Evolutionary conservation across 441 rosid species (phyloP).

Genomic region (Euphorbia corollata): DNA sequence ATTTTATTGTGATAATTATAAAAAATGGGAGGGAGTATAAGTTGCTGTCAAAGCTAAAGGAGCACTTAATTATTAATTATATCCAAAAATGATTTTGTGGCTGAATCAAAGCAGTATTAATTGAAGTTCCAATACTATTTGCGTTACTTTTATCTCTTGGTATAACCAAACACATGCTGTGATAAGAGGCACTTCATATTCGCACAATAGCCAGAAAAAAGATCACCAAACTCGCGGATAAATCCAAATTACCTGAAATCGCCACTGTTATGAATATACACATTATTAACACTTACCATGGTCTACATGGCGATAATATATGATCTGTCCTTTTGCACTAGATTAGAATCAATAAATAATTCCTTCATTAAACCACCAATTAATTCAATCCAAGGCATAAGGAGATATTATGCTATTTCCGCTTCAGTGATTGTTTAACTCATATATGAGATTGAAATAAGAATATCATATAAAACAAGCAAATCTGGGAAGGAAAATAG

Average conservation of each 20-base stretch:
- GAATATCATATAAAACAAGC: no score
- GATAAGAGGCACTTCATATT: no score
- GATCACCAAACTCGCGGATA: not conserved
- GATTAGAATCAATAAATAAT: not conserved
- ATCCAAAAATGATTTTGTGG: not conserved
- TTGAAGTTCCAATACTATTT: not conserved
- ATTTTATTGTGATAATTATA: no score
- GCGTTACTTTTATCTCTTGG: not conserved
- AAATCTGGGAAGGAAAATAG: no score
- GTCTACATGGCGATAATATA: not conserved
- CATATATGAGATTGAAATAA: no score
- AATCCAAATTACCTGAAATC: not conserved
- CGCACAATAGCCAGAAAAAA: not conserved
- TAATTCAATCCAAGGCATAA: not conserved
- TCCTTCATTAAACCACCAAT: not conserved
- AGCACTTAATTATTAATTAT: not conserved
- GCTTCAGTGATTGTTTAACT: no score
- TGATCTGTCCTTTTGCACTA: not conserved
- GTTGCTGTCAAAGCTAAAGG: not conserved
- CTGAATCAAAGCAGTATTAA: not conserved
- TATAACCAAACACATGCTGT: conserved; percentile 1
- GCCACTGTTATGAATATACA: not conserved
- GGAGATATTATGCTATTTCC: no score
- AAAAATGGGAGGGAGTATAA: no score
- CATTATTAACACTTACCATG: not conserved